phyloP scores from a whole-genome alignment of 2,329 filamentous ascomycete species.

The Curvularia lunata region DNA sequence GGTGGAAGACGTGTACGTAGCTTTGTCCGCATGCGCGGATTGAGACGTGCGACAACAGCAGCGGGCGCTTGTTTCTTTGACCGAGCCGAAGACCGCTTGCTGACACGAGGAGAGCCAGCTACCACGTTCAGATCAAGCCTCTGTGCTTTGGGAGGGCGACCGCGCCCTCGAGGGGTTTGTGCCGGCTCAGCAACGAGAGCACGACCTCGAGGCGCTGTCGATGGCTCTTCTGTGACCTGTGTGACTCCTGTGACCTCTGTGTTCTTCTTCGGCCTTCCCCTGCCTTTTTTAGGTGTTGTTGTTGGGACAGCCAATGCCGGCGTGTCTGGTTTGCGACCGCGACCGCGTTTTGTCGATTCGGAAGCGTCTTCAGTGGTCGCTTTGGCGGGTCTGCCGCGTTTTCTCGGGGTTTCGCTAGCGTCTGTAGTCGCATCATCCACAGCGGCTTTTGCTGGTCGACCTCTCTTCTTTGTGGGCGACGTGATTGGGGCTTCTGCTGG shows the following conservation, averaged over 20 bases:
- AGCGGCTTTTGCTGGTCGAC: slow-evolving; percentile 23
- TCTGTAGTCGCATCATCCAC: slow-evolving; percentile 1
- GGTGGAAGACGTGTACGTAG: slow-evolving; percentile 29
- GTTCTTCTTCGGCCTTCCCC: slow-evolving; percentile 17
- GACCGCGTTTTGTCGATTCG: slow-evolving; percentile 23
- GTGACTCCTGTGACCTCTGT: background rate
- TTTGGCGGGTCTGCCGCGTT: slow-evolving; percentile 32
- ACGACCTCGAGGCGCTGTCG: slow-evolving; percentile 15
- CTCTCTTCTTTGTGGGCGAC: slow-evolving; percentile 26
- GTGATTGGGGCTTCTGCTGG: slow-evolving; percentile 12
- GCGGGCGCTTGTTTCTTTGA: slow-evolving; percentile 15
- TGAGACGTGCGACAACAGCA: slow-evolving; percentile 20
- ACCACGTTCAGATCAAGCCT: slow-evolving; percentile 24
- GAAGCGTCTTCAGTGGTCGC: slow-evolving; percentile 10
- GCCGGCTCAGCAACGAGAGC: slow-evolving; percentile 5
- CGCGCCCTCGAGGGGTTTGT: slow-evolving; percentile 17
- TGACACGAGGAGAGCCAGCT: slow-evolving; percentile 30
- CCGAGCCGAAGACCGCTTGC: slow-evolving; percentile 24
- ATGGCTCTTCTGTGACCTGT: background rate
- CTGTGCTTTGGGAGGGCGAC: slow-evolving; percentile 23
- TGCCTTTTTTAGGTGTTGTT: slow-evolving; percentile 16
- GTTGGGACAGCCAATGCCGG: slow-evolving; percentile 9
- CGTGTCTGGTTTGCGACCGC: slow-evolving; percentile 22
- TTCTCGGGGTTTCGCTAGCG: slow-evolving; percentile 23
- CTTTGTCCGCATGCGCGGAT: slow-evolving; percentile 30